Conservation (phyloP, 305 asterid species). For the Solanum aculeatissimum region DNA sequence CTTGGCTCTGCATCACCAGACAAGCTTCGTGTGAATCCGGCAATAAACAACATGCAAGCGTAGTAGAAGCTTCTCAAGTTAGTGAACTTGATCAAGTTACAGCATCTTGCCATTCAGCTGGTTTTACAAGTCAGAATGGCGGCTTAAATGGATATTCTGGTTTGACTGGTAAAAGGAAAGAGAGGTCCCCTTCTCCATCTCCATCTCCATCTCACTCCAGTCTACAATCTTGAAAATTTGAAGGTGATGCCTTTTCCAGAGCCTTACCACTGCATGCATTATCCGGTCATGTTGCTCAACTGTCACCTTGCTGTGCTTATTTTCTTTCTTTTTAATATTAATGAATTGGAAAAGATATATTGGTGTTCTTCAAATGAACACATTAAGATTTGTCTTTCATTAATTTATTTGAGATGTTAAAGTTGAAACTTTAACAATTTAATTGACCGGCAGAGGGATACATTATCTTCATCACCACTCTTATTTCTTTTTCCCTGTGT, state of each 20-base stretch:
- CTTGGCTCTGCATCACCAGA: conserved; percentile 72
- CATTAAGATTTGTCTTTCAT: not conserved
- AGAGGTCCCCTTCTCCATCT: conserved; percentile 1
- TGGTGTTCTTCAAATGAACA: not conserved
- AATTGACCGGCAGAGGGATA: not conserved
- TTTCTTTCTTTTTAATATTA: not conserved
- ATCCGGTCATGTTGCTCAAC: not conserved
- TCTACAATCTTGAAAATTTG: not conserved
- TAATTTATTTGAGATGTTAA: not conserved
- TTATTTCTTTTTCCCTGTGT: not conserved
- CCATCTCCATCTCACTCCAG: not conserved
- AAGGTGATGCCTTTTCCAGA: not conserved
- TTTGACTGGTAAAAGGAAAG: conserved; percentile 28
- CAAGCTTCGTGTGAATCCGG: conserved; percentile 14
- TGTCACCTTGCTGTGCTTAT: not conserved
- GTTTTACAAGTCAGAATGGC: not conserved
- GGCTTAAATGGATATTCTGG: not conserved
- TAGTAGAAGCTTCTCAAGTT: conserved; percentile 8
- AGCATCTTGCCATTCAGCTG: not conserved
- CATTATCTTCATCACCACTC: not conserved
- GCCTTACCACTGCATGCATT: not conserved
- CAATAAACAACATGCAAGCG: not conserved
- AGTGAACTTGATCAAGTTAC: conserved; percentile 1
- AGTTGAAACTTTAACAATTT: not conserved
- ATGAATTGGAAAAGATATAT: not conserved